Conservation (phyloP, 1,284 basidiomycete species). For the Apiotrichum montevideense region DNA sequence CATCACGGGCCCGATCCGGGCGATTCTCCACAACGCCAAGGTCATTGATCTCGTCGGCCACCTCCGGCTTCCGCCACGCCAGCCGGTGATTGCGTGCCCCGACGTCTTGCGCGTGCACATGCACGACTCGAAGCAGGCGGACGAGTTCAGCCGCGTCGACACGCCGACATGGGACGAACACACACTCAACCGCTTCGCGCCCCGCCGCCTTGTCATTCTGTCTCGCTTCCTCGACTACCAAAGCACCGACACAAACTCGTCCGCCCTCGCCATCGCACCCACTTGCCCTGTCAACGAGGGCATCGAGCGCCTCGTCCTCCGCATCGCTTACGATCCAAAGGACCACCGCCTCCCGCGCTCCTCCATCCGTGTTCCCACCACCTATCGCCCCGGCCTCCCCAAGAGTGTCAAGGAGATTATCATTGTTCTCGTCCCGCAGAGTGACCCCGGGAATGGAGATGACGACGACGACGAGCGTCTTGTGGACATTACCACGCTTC, state of each 20-base stretch:
- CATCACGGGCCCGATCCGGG: background rate
- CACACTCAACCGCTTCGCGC: background rate
- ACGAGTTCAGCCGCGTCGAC: background rate
- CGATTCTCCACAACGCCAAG: background rate
- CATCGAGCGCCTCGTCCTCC: background rate
- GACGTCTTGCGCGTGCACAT: background rate
- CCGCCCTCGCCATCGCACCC: background rate
- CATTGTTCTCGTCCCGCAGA: background rate
- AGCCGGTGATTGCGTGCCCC: background rate
- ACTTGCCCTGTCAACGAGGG: background rate
- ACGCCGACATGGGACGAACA: background rate
- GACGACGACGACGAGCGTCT: background rate
- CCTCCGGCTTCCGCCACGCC: background rate
- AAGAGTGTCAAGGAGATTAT: background rate
- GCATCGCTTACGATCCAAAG: background rate
- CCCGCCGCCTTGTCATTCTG: background rate
- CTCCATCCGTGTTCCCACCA: background rate
- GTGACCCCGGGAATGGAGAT: too few species aligned
- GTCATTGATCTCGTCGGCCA: slow-evolving; percentile 1
- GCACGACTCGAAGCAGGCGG: background rate
- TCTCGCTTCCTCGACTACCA: background rate
- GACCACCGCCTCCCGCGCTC: background rate
- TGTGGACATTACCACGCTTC: too few species aligned
- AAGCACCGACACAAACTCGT: background rate
- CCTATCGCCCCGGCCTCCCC: background rate